These are phyloP conservation scores for Dipteronia sinensis DNA, from an alignment of 345 rosid genomes.

Conservation along the genomic window DNA sequence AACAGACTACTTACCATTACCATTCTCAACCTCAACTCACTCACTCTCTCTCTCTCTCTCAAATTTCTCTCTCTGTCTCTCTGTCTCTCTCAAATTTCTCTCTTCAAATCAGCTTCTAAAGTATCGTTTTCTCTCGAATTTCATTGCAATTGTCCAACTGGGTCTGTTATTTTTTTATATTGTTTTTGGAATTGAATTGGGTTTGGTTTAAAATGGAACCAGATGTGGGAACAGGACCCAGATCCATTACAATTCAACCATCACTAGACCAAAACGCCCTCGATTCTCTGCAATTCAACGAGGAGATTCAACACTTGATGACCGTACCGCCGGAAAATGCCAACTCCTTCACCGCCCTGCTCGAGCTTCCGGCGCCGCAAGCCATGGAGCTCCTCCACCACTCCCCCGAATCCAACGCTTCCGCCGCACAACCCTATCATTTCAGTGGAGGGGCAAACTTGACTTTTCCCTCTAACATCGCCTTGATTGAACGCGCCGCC, in stretches of 20 bases:
- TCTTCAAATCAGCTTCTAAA: neutral
- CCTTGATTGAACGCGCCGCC: constrained; percentile 40
- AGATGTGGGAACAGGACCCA: constrained; percentile 20
- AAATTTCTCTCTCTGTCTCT: neutral
- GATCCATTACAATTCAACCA: constrained; percentile 34
- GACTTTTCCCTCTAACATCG: constrained; percentile 36
- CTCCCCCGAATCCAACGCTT: constrained; percentile 30
- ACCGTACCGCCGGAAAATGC: constrained; percentile 42
- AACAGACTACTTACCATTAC: neutral
- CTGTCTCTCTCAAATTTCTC: neutral
- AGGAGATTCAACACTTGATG: constrained; percentile 48
- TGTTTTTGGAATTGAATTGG: neutral
- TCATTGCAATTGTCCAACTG: neutral
- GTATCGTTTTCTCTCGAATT: neutral
- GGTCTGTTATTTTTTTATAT: neutral
- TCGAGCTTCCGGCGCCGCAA: constrained; percentile 52
- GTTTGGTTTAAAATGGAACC: constrained; percentile 30
- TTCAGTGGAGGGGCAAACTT: constrained; percentile 19
- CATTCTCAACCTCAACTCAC: neutral
- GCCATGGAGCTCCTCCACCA: constrained; percentile 60
- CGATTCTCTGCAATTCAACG: constrained; percentile 44
- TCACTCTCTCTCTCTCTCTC: neutral
- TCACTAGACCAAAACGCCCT: constrained; percentile 29
- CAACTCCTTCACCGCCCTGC: constrained; percentile 65
- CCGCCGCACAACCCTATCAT: neutral